These are phyloP conservation scores for Hortiboletus campestris DNA, from an alignment of 768 basidiomycete species.

Conservation along the genomic window DNA sequence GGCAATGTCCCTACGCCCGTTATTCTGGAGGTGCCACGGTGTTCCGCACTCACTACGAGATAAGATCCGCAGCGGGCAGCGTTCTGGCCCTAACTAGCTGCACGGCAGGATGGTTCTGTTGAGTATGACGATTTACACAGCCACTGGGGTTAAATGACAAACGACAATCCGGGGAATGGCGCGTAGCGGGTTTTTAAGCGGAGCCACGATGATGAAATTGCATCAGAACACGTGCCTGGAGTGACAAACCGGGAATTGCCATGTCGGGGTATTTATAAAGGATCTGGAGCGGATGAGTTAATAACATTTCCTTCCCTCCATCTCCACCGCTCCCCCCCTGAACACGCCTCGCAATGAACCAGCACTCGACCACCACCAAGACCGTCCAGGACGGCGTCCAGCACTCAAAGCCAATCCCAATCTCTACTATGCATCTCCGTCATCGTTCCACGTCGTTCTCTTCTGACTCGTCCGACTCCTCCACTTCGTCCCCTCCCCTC, in stretches of 20 bases:
- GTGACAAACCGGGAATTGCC: constrained; percentile 23
- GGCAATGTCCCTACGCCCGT: constrained; percentile 15
- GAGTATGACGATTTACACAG: not conserved
- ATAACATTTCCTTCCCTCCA: not conserved
- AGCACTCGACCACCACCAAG: not conserved
- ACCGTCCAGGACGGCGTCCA: constrained; percentile 33
- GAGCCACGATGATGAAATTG: constrained; percentile 18
- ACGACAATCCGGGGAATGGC: constrained; percentile 14
- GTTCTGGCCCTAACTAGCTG: no score
- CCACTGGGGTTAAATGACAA: not conserved
- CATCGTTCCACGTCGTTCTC: constrained; percentile 63
- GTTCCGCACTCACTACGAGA: not conserved
- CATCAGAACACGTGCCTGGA: constrained; percentile 16
- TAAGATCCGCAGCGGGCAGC: not conserved
- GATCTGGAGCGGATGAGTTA: not conserved
- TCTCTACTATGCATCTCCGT: constrained; percentile 44
- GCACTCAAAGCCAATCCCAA: constrained; percentile 67
- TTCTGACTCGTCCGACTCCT: constrained; percentile 54
- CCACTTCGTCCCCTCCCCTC: constrained; percentile 51
- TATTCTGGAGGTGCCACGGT: not conserved
- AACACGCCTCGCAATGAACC: constrained; percentile 15
- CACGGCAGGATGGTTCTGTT: no score
- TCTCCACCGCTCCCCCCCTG: constrained; percentile 4
- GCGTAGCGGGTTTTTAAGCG: constrained; percentile 4
- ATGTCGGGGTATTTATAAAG: constrained; percentile 29